phyloP scores from a whole-genome alignment of 257 asterid species.

The Fraxinus anomala region DNA sequence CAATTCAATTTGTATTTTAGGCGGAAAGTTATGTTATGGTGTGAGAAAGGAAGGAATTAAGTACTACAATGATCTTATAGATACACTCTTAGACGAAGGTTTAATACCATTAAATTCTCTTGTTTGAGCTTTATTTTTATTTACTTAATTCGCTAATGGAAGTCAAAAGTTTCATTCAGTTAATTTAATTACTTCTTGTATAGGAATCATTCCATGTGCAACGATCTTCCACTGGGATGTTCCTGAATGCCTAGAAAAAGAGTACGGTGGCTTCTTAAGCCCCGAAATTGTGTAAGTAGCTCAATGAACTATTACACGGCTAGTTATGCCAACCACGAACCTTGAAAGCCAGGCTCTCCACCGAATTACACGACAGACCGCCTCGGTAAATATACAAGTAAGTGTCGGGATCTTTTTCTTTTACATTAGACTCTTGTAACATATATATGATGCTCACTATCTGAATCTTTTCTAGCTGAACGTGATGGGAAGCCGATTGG shows the following conservation, averaged over 20 bases:
- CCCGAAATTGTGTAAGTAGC: slow-evolving; percentile 26
- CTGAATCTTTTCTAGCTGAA: not conserved
- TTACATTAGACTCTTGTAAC: not conserved
- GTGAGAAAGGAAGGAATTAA: slow-evolving; percentile 24
- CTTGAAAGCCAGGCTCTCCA: not conserved
- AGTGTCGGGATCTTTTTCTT: slow-evolving; percentile 13
- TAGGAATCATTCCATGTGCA: slow-evolving; percentile 35
- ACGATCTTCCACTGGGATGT: slow-evolving; percentile 43
- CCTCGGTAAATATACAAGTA: slow-evolving; percentile 1
- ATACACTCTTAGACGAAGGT: slow-evolving; percentile 31
- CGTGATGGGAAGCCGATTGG: slow-evolving; percentile 25
- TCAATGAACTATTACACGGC: slow-evolving; percentile 10
- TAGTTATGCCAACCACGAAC: not conserved
- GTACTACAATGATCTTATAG: slow-evolving; percentile 33
- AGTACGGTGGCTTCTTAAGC: slow-evolving; percentile 39
- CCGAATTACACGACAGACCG: not conserved
- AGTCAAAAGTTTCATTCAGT: no score
- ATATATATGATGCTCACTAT: not conserved
- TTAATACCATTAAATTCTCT: no score
- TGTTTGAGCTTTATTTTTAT: no score
- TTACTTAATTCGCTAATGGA: no score
- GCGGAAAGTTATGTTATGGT: slow-evolving; percentile 25
- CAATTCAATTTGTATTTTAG: not conserved
- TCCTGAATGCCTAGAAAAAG: slow-evolving; percentile 41
- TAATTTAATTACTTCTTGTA: no score